Conservation (phyloP, 1,284 basidiomycete species). For the Apiotrichum mycotoxinovorans region DNA sequence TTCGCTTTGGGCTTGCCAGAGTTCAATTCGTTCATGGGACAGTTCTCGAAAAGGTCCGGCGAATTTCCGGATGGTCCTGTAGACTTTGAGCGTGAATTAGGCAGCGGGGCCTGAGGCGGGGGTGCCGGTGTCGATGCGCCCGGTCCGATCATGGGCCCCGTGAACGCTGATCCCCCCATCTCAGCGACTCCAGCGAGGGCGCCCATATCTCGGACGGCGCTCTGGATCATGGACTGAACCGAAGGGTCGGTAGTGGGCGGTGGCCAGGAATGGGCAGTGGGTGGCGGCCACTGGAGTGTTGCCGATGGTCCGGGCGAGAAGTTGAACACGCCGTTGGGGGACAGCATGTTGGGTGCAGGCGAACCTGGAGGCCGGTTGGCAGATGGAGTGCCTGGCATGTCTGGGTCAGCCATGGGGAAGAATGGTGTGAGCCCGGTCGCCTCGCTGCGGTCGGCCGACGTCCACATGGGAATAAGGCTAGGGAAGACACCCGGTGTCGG, state of each 20-base stretch:
- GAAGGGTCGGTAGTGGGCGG: background rate
- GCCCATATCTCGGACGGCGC: background rate
- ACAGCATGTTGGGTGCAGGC: slow-evolving; percentile 24
- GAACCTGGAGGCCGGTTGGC: background rate
- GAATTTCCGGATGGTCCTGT: background rate
- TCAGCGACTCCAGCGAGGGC: background rate
- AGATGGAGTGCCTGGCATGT: background rate
- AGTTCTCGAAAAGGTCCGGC: too few relatives aligned
- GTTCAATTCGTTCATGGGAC: slow-evolving; percentile 2
- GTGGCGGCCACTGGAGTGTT: background rate
- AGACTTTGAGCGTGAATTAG: background rate
- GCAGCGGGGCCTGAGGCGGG: background rate
- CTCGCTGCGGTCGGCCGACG: slow-evolving; percentile 17
- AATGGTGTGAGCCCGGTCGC: slow-evolving; percentile 27
- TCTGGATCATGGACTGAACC: background rate
- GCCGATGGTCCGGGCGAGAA: slow-evolving; percentile 20
- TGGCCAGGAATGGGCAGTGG: background rate
- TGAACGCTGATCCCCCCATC: background rate
- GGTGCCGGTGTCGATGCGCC: background rate
- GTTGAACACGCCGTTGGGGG: slow-evolving; percentile 41
- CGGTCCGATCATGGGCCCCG: background rate
- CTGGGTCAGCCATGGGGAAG: slow-evolving; percentile 9
- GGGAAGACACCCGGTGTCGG: background rate
- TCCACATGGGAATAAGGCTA: slow-evolving; percentile 7
- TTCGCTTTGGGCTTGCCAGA: background rate